Base-by-base conservation (phyloP, 495 filamentous ascomycete genomes). In the Bryoglossum gracile region DNA sequence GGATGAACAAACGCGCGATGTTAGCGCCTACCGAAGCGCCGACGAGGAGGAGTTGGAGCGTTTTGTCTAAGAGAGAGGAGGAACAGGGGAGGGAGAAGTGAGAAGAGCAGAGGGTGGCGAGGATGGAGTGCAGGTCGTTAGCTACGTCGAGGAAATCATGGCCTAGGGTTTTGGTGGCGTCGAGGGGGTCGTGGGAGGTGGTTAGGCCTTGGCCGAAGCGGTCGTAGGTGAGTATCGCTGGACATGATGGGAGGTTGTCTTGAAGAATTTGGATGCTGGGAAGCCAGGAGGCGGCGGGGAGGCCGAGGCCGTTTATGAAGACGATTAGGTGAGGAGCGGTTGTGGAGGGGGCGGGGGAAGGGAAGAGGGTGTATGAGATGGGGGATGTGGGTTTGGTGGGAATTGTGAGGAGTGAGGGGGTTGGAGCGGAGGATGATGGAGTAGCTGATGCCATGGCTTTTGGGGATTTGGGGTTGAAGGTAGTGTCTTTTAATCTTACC, bases 191-290 rank as follows among this genome's bases (percentile, higher is more conserved):
- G 2, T 62, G 66, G 42, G 73, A 70, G 14, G 59, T 65, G 1
- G 77, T 78, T 39, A 69, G 55, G 3, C 79, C 80, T 58, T 84
- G 79, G 23, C 81, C 79, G 55, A 70, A 82, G 32, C 81, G 77
- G 63, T 85, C 81, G 55, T 83, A 84, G 37, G 70, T 70, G 3
- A 85, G 69, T 22, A 82, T 65, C 6, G 70, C 59, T 8, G 77
- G 74, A 17, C 57, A 60, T 8, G 51, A 44, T 13, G 54, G 26
- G 8, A 38, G 21, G 4, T 34, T 16, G 42, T 57, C 14, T 43
- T n/a, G 10, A 9, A 23, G 43, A 16, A 35, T 22, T 16, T 35
- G 16, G 21, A 17, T 49, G 54, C 14, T 55, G 8, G 43, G 48
- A n/a, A 17, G 34, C 16, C 51, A 49, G 23, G 62, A 59, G 0